Percentiles rank a stretch among this genome's conserved stretches.
These are phyloP conservation scores for Neofusicoccum umdonicola DNA, from an alignment of 2,329 filamentous ascomycete genomes.

Conservation along the genomic window DNA sequence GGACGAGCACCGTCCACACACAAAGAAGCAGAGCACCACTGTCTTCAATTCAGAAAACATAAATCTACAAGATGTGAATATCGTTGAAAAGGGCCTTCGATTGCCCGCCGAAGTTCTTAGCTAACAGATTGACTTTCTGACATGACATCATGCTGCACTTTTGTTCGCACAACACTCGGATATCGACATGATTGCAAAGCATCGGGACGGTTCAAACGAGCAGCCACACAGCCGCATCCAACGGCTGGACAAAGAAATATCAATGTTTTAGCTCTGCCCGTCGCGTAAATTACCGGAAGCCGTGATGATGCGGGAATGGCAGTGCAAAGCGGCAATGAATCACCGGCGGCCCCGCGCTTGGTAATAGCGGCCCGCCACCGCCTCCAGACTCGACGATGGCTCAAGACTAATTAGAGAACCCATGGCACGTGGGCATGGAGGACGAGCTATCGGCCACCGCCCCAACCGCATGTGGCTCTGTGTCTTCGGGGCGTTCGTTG, in stretches of 20 bases:
- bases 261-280: no score
- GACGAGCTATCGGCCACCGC: neutral
- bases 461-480: no score
- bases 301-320: no score
- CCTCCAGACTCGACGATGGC: neutral
- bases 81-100: no score
- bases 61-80: no score
- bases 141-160: neutral
- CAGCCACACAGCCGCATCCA: no score
- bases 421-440: constrained; percentile 1
- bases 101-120: neutral
- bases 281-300: no score
- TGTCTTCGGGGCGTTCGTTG: neutral
- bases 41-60: neutral
- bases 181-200: neutral
- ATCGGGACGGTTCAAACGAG: no score
- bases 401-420: neutral
- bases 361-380: neutral
- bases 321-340: neutral
- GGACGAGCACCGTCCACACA: neutral
- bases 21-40: neutral
- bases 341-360: neutral
- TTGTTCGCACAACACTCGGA: neutral
- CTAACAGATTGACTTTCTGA: neutral
- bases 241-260: no score